Evolutionary conservation across 2,329 filamentous ascomycete genomes (phyloP).

Genomic region (Xylariaceae sp.): DNA sequence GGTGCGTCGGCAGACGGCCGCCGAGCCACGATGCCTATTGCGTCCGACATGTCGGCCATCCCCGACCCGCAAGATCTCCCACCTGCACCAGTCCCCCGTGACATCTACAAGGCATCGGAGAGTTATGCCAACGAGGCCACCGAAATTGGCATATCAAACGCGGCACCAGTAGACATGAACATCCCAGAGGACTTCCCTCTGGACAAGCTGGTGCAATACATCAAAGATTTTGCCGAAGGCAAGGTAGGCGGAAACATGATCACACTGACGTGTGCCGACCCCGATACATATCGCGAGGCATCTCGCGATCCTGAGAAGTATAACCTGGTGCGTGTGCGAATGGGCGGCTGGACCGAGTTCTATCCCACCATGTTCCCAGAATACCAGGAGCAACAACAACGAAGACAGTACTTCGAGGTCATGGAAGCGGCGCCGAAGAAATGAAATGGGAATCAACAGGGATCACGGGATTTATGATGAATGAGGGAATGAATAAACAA

Average conservation of each 20-base stretch:
- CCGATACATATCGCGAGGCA: conserved; percentile 18
- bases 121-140: conserved; percentile 8
- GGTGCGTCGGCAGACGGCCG: conserved; percentile 24
- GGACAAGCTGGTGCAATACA: conserved; percentile 12
- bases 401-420: conserved; percentile 20
- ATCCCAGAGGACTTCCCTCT: conserved; percentile 24
- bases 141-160: conserved; percentile 21
- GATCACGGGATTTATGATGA: not conserved
- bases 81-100: conserved; percentile 7
- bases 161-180: conserved; percentile 25
- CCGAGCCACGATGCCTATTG: conserved; percentile 20
- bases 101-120: conserved; percentile 21
- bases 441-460: not conserved
- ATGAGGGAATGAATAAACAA: not conserved
- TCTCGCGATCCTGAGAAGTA: conserved; percentile 21
- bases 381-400: conserved; percentile 23
- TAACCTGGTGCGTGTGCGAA: conserved; percentile 22
- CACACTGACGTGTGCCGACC: conserved; percentile 23
- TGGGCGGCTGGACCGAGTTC: conserved; percentile 25
- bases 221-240: conserved; percentile 16
- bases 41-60: conserved; percentile 21
- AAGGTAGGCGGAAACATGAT: conserved; percentile 21
- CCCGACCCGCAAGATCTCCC: conserved; percentile 20
- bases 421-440: not conserved
- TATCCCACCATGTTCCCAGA: conserved; percentile 23